Percentiles rank a stretch among this genome's conserved stretches.
Evolutionary conservation across 139 green algal genomes (phyloP).

Genomic region (Chlorella sp.): DNA sequence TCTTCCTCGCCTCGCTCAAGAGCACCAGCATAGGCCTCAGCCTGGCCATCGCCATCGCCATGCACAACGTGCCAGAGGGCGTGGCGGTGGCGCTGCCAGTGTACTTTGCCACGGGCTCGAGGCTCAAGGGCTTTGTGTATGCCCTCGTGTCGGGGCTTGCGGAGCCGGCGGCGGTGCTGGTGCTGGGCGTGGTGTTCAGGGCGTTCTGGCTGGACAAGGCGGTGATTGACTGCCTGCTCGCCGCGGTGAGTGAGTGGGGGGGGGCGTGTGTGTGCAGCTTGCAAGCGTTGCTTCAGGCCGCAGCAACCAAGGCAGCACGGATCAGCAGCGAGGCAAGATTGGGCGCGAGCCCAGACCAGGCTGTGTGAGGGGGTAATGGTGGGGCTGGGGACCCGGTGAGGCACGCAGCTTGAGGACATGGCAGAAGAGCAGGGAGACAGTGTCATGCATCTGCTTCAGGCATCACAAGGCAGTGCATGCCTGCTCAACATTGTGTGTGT

Average conservation of each 20-base stretch:
- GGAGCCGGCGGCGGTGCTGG: conserved; percentile 57
- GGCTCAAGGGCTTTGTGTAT: conserved; percentile 44
- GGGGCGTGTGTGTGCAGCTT: too few relatives aligned
- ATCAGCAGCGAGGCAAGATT: too few relatives aligned
- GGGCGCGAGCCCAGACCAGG: too few relatives aligned
- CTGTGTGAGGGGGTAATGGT: too few relatives aligned
- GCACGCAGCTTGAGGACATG: too few relatives aligned
- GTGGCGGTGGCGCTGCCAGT: conserved; percentile 82
- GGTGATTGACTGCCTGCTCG: conserved; percentile 24
- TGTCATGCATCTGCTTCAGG: too few relatives aligned
- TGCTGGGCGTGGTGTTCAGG: conserved; percentile 49
- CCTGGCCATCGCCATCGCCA: conserved; percentile 74
- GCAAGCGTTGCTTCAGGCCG: too few relatives aligned
- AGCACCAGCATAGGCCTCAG: conserved; percentile 27
- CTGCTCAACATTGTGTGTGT: too few relatives aligned
- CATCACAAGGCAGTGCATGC: too few relatives aligned
- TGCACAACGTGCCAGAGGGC: conserved; percentile 85
- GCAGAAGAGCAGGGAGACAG: too few relatives aligned
- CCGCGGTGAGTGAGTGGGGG: conserved; percentile 13
- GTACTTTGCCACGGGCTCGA: conserved; percentile 80
- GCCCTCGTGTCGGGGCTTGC: conserved; percentile 36
- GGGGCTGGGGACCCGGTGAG: too few relatives aligned
- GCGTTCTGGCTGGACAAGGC: conserved; percentile 23
- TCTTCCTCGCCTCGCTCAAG: conserved; percentile 61
- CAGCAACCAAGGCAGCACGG: too few relatives aligned